Evolutionary conservation across 2,329 filamentous ascomycete genomes (phyloP).

Genomic region (Ophiosphaerella narmari): DNA sequence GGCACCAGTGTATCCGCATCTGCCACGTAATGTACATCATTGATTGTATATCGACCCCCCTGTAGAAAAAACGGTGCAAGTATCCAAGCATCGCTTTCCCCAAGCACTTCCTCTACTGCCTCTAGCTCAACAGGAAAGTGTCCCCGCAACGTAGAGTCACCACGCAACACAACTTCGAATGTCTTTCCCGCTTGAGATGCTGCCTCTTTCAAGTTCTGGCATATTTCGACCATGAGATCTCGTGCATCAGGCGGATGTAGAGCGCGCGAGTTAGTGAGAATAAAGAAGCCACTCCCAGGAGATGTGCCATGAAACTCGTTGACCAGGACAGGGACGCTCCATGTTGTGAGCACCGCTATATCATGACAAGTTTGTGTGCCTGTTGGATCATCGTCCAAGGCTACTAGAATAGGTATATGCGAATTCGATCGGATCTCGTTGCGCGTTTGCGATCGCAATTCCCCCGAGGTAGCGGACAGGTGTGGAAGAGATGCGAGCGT

Average conservation of each 20-base stretch:
- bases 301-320: slow-evolving; percentile 50
- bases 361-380: slow-evolving; percentile 67
- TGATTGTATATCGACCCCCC: slow-evolving; percentile 62
- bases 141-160: slow-evolving; percentile 62
- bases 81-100: slow-evolving; percentile 58
- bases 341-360: slow-evolving; percentile 60
- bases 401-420: slow-evolving; percentile 39
- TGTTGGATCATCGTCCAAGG: slow-evolving; percentile 62
- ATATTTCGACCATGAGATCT: slow-evolving; percentile 57
- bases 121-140: slow-evolving; percentile 63
- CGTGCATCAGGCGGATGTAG: slow-evolving; percentile 56
- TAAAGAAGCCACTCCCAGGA: slow-evolving; percentile 59
- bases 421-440: slow-evolving; percentile 20
- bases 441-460: slow-evolving; percentile 27
- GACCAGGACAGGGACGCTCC: slow-evolving; percentile 53
- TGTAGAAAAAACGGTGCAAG: slow-evolving; percentile 65
- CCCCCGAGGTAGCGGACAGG: slow-evolving; percentile 15
- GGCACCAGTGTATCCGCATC: slow-evolving; percentile 57
- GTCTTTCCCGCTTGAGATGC: slow-evolving; percentile 45
- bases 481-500: slow-evolving; percentile 13
- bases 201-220: slow-evolving; percentile 54
- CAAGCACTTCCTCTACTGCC: slow-evolving; percentile 56
- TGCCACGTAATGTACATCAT: slow-evolving; percentile 63
- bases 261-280: slow-evolving; percentile 64
- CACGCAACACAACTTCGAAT: slow-evolving; percentile 62